Evolutionary conservation across 306 rosid species (phyloP).

Genomic region (Medicago ruthenica): DNA sequence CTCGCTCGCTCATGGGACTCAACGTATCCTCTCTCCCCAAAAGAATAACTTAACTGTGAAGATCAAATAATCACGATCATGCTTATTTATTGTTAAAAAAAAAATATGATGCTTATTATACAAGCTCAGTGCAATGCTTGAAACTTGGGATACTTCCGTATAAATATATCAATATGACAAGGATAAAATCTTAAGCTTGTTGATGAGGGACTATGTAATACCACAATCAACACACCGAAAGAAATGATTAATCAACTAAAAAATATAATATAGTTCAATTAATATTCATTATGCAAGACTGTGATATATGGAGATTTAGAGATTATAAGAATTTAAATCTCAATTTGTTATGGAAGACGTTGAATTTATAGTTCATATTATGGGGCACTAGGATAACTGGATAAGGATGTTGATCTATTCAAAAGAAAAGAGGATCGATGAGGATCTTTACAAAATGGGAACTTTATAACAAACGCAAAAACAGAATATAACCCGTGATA

Average conservation of each 20-base stretch:
- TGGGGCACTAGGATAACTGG: neutral
- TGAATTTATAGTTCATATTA: neutral
- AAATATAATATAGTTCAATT: neutral
- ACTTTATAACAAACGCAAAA: neutral
- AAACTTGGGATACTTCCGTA: neutral
- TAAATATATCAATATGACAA: conserved; percentile 10
- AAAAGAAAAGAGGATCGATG: neutral
- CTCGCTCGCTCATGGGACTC: conserved; percentile 5
- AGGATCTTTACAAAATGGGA: conserved; percentile 19
- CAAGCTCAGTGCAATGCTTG: conserved; percentile 21
- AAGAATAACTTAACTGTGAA: conserved; percentile 39
- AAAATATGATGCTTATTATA: conserved; percentile 17
- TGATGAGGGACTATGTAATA: conserved; percentile 6
- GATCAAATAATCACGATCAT: conserved; percentile 28
- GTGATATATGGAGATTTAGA: too few relatives aligned
- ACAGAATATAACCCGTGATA: neutral
- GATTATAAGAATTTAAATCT: conserved; percentile 6
- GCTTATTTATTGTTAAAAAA: too few relatives aligned
- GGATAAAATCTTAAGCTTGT: conserved; percentile 5
- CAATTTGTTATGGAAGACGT: conserved; percentile 4
- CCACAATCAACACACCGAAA: neutral
- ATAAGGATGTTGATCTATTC: neutral
- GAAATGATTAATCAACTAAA: neutral
- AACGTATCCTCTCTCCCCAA: conserved; percentile 6
- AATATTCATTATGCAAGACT: neutral